Percentiles rank a stretch among this genome's conserved stretches.
Evolutionary conservation across 2,329 filamentous ascomycete genomes (phyloP).

Genomic region (Dichotomopilus funicola): DNA sequence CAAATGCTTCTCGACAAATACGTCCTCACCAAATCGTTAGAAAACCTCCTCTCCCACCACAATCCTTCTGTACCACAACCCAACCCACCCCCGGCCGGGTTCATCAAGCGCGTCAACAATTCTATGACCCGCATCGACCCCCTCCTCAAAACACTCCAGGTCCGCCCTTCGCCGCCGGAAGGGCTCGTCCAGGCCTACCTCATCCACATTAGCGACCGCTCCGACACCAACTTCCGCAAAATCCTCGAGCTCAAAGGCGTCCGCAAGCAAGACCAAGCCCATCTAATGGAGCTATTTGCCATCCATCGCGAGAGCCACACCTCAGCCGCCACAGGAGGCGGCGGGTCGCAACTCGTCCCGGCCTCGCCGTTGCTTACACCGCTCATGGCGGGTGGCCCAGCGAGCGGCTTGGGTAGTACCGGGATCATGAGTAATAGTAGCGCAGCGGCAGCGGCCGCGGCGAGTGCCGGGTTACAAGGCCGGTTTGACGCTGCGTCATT

Average conservation of each 20-base stretch:
- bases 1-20: conserved; percentile 98
- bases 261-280: conserved; percentile 71
- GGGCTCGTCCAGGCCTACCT: conserved; percentile 95
- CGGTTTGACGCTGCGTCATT: conserved; percentile 77
- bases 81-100: conserved; percentile 48
- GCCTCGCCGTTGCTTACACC: conserved; percentile 66
- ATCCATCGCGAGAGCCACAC: conserved; percentile 70
- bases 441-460: conserved; percentile 25
- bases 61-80: conserved; percentile 25
- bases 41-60: conserved; percentile 61
- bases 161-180: conserved; percentile 83
- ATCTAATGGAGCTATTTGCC: conserved; percentile 78
- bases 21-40: conserved; percentile 72
- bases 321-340: conserved; percentile 36
- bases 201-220: conserved; percentile 91
- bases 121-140: conserved; percentile 84
- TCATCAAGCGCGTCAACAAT: conserved; percentile 77
- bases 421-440: conserved; percentile 18
- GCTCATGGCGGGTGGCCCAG: conserved; percentile 41
- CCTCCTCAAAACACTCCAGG: conserved; percentile 92
- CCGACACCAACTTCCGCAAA: conserved; percentile 91
- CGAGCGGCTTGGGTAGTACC: not conserved
- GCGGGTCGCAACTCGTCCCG: conserved; percentile 56
- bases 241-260: conserved; percentile 94
- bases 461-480: conserved; percentile 34